Evolutionary conservation across 768 basidiomycete species (phyloP), one percentile per base, ranked within the genome.

Genomic region (Auricularia auricula-judae): DNA sequence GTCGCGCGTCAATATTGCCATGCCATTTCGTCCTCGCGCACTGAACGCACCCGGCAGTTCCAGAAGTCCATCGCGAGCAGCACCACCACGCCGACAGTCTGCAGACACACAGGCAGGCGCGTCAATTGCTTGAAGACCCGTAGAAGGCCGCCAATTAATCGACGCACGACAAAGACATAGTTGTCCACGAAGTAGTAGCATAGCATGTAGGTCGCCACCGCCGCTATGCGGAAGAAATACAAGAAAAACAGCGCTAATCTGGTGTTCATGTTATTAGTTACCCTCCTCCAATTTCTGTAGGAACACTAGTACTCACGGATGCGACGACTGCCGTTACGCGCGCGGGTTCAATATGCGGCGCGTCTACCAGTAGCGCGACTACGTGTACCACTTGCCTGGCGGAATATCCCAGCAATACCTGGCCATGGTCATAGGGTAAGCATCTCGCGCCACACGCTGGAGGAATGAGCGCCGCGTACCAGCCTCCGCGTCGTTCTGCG

Each of bases 31-130:
- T 39, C 8, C 43, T 16, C 11, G 47, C 7, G n/a, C 36, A 59
- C 35, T 66, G 58, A n/a, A 74, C 84, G 66, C 71, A 93, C 92
- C 73, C 94, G 80, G 68, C 92, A 93, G 70, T 96, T 98, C 97
- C 96, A 99, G 74, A 99, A 99, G 76, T 99, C 97, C 84, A 96
- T 89, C 0, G 95, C 90, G 33, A 99, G 84, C 16, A 99, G 79
- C 1, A 98, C 87, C 23, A 98, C 97, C 0, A 98, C 96, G 8
- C 84, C 75, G 3, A 99, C 95, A 33, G 94, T 96, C 86, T n/a
- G n/a, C n/a, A n/a, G n/a, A n/a, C n/a, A n/a, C n/a, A n/a, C n/a
- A n/a, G n/a, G n/a, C n/a, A n/a, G n/a, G n/a, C n/a, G n/a, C n/a
- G n/a, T n/a, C n/a, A n/a, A n/a, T n/a, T n/a, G n/a, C n/a, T n/a